Conservation (phyloP, 805 yeast species). For the Sugiyamaella mastotermitis region DNA sequence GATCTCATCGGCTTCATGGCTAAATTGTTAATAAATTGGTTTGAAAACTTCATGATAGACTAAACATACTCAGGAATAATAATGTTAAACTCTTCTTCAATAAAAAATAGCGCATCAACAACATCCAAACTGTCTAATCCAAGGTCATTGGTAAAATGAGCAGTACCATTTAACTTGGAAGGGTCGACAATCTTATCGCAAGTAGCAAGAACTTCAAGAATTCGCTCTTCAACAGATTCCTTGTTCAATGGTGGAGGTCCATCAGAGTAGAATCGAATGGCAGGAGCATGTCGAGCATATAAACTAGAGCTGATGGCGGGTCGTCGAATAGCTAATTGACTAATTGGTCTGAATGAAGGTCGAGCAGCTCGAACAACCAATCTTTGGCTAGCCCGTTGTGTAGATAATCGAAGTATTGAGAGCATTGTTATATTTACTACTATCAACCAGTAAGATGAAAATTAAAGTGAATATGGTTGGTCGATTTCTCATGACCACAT, state of each 20-base stretch:
- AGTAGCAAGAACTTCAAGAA: constrained; percentile 65
- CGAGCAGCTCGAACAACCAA: too few species aligned
- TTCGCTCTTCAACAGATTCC: constrained; percentile 77
- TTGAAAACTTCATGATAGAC: too few species aligned
- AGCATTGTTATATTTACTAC: too few species aligned
- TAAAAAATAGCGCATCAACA: constrained; percentile 91
- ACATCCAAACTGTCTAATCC: constrained; percentile 93
- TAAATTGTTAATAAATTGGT: constrained; percentile 18
- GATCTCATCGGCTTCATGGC: constrained; percentile 86
- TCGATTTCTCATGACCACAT: too few species aligned
- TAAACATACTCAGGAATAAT: constrained; percentile 59
- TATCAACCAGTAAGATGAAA: too few species aligned
- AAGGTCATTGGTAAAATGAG: constrained; percentile 41
- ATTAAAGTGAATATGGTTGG: too few species aligned
- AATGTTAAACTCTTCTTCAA: constrained; percentile 77
- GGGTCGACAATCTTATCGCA: constrained; percentile 41
- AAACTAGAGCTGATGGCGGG: not conserved
- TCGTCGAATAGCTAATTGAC: not conserved
- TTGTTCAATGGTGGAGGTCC: constrained; percentile 57
- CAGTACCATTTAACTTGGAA: constrained; percentile 31
- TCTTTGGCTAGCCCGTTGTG: too few species aligned
- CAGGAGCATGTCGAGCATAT: constrained; percentile 5
- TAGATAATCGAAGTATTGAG: too few species aligned
- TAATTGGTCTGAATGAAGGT: not conserved
- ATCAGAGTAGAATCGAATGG: constrained; percentile 51